Evolutionary conservation across 306 rosid genomes (phyloP).

Genomic region (Notholithocarpus densiflorus): DNA sequence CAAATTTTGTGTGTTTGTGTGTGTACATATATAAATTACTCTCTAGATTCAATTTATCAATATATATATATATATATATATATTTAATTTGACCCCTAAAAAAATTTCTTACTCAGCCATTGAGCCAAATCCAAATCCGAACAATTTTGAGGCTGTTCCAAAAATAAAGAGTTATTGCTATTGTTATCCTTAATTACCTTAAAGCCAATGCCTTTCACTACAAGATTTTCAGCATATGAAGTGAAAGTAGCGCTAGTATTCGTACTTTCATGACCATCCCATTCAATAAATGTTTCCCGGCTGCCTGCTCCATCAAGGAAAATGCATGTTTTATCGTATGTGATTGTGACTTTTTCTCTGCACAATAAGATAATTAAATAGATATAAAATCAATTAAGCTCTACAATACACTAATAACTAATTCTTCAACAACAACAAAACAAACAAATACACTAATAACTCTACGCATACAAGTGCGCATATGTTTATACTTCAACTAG

Average conservation of each 20-base stretch:
- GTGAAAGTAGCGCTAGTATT: conserved; percentile 10
- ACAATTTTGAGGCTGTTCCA: too few relatives aligned
- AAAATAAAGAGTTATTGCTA: background rate
- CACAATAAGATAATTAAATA: background rate
- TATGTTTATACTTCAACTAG: too few relatives aligned
- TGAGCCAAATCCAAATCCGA: too few relatives aligned
- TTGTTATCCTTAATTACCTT: conserved; percentile 2
- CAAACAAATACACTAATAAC: too few relatives aligned
- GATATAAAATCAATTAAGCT: background rate
- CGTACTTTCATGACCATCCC: background rate
- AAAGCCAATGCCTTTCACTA: conserved; percentile 28
- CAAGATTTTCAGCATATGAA: background rate
- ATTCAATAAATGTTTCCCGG: conserved; percentile 6
- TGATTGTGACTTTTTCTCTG: conserved; percentile 24
- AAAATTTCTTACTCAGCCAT: too few relatives aligned
- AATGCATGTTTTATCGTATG: conserved; percentile 5
- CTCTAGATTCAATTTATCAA: too few relatives aligned
- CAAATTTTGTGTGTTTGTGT: too few relatives aligned
- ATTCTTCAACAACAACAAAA: too few relatives aligned
- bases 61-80: too few relatives aligned
- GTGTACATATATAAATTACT: too few relatives aligned
- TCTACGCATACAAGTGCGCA: too few relatives aligned
- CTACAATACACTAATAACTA: background rate
- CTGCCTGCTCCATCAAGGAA: conserved; percentile 38
- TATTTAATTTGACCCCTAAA: too few relatives aligned